Conservation (phyloP, 2,329 filamentous ascomycete genomes). For the Arachnomyces sp. region DNA sequence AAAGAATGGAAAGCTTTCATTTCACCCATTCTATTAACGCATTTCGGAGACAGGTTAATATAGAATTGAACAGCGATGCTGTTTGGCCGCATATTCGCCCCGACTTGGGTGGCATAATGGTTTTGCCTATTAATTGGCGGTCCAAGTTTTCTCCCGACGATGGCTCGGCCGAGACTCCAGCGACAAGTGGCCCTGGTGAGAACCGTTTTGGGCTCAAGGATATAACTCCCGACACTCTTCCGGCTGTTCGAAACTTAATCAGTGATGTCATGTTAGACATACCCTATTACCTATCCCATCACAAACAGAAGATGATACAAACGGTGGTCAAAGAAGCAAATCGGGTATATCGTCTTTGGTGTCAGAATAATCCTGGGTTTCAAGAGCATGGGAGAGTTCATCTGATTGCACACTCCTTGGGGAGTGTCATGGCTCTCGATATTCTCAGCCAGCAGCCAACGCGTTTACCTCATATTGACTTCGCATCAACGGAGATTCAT, state of each 20-base stretch:
- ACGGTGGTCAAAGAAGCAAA: slow-evolving; percentile 88
- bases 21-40: slow-evolving; percentile 94
- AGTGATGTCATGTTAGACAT: slow-evolving; percentile 98
- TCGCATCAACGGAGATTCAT: slow-evolving; percentile 33
- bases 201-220: slow-evolving; percentile 68
- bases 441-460: slow-evolving; percentile 87
- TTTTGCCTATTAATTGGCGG: slow-evolving; percentile 91
- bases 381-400: slow-evolving; percentile 75
- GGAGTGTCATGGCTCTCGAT: slow-evolving; percentile 90
- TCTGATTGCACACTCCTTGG: slow-evolving; percentile 85
- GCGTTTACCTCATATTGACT: slow-evolving; percentile 45
- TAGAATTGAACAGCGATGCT: slow-evolving; percentile 66
- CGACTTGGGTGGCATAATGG: slow-evolving; percentile 84
- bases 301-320: slow-evolving; percentile 89
- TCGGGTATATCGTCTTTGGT: slow-evolving; percentile 92
- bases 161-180: slow-evolving; percentile 52
- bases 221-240: slow-evolving; percentile 84
- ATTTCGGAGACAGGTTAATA: slow-evolving; percentile 76
- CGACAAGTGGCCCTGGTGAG: slow-evolving; percentile 46
- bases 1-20: slow-evolving; percentile 90
- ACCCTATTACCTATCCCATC: slow-evolving; percentile 93
- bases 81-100: slow-evolving; percentile 70
- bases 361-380: slow-evolving; percentile 84
- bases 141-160: slow-evolving; percentile 83
- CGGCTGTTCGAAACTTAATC: slow-evolving; percentile 86